A percentile compares a stretch with the other conserved stretches of the same genome.
Conservation (phyloP, 1,284 basidiomycete genomes). For the Moesziomyces aphidis region DNA sequence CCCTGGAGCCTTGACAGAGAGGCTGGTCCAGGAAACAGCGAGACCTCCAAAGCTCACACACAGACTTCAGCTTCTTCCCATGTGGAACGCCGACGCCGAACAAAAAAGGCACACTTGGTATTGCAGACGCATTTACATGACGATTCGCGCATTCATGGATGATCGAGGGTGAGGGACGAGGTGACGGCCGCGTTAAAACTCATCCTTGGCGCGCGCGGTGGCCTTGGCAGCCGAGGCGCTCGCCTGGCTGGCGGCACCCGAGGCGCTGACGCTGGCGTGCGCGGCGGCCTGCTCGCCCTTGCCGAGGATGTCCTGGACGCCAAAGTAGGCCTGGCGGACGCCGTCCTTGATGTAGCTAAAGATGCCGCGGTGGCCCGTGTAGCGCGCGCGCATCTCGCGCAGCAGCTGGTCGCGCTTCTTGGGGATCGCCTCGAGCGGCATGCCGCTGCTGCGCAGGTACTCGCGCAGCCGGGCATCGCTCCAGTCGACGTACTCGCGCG, state of each 20-base stretch:
- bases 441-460: slow-evolving; percentile 56
- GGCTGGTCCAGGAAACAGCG: too few species aligned
- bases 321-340: slow-evolving; percentile 56
- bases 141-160: slow-evolving; percentile 1
- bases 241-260: slow-evolving; percentile 39
- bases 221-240: slow-evolving; percentile 43
- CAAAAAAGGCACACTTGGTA: too few species aligned
- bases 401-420: slow-evolving; percentile 61
- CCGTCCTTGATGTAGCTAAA: slow-evolving; percentile 59
- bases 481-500: slow-evolving; percentile 62
- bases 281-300: slow-evolving; percentile 54
- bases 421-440: slow-evolving; percentile 52
- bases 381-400: slow-evolving; percentile 63
- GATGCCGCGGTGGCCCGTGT: slow-evolving; percentile 55
- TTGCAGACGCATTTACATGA: not conserved
- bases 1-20: too few species aligned
- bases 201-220: slow-evolving; percentile 41
- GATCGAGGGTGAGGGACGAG: not conserved
- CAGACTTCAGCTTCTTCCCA: too few species aligned
- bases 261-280: slow-evolving; percentile 49
- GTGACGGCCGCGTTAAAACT: slow-evolving; percentile 29
- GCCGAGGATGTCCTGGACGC: slow-evolving; percentile 57
- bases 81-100: too few species aligned
- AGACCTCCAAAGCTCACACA: too few species aligned
- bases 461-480: slow-evolving; percentile 60